Percentiles rank a stretch among this genome's conserved stretches.
Conservation (phyloP, 2,329 filamentous ascomycete species). For the Didymella arachidicola region DNA sequence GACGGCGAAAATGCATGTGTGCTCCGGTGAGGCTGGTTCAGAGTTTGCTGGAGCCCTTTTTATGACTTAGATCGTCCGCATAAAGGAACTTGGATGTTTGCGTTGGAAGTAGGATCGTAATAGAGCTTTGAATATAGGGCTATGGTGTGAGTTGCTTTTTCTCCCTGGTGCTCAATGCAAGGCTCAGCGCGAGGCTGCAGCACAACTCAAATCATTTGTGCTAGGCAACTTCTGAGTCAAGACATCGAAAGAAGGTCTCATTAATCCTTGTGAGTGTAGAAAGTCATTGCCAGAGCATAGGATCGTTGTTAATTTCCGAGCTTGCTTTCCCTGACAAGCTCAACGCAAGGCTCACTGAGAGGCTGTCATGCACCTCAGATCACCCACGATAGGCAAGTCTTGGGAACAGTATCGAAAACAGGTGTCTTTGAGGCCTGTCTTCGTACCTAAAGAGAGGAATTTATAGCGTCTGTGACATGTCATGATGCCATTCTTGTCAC, state of each 20-base stretch:
- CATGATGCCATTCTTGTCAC: background rate
- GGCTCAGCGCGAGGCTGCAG: background rate
- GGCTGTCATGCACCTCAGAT: background rate
- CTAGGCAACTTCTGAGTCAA: background rate
- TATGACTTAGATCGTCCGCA: background rate
- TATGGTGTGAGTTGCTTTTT: no score
- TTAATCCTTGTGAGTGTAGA: background rate
- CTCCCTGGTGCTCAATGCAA: no score
- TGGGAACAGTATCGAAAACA: background rate
- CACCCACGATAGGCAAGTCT: background rate
- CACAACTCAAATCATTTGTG: background rate
- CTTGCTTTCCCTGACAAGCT: background rate
- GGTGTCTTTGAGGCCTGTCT: background rate
- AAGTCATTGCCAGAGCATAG: background rate
- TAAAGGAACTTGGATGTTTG: background rate
- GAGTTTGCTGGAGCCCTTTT: background rate
- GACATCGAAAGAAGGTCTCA: background rate
- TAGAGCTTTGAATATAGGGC: background rate
- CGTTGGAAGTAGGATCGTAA: background rate
- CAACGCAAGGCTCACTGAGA: background rate
- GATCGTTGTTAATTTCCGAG: background rate
- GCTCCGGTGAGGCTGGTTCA: background rate
- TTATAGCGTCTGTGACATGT: background rate
- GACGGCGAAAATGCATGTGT: background rate
- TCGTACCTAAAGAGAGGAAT: background rate